These are phyloP conservation scores for Metschnikowia noctiluminum DNA, from an alignment of 805 yeast genomes.

Conservation along the genomic window DNA sequence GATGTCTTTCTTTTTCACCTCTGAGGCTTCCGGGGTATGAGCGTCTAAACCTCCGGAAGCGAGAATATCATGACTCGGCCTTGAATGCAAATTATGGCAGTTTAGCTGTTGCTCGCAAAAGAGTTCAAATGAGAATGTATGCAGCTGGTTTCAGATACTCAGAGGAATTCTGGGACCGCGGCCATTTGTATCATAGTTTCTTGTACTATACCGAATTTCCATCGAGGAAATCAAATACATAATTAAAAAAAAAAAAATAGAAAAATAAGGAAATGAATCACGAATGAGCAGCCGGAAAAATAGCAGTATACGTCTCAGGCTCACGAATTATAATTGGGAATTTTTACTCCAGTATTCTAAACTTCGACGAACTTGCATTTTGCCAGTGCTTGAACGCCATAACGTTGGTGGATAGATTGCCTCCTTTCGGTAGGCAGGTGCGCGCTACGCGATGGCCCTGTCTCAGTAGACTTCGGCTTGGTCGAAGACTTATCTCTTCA, in stretches of 20 bases:
- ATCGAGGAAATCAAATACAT: background rate
- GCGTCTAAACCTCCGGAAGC: background rate
- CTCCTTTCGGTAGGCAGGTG: constrained; percentile 3
- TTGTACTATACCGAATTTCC: constrained; percentile 17
- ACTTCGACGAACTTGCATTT: no score
- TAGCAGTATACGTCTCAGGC: no score
- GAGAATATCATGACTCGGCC: background rate
- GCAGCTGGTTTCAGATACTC: background rate
- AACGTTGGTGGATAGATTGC: background rate
- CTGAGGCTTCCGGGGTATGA: background rate
- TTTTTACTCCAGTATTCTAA: no score
- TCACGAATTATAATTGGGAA: no score
- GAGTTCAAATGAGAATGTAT: background rate
- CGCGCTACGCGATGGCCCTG: constrained; percentile 1
- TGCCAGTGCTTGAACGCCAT: no score
- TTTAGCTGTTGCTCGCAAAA: background rate
- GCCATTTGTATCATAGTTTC: constrained; percentile 15
- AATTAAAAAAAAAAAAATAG: background rate
- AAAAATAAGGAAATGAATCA: no score
- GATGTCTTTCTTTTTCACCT: no score
- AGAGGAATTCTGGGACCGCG: background rate
- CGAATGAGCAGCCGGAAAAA: no score
- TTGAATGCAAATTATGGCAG: no score
- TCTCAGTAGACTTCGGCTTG: background rate
- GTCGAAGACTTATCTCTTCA: background rate